Conservation (phyloP, 768 basidiomycete species). For the Psilocybe subaeruginosa region DNA sequence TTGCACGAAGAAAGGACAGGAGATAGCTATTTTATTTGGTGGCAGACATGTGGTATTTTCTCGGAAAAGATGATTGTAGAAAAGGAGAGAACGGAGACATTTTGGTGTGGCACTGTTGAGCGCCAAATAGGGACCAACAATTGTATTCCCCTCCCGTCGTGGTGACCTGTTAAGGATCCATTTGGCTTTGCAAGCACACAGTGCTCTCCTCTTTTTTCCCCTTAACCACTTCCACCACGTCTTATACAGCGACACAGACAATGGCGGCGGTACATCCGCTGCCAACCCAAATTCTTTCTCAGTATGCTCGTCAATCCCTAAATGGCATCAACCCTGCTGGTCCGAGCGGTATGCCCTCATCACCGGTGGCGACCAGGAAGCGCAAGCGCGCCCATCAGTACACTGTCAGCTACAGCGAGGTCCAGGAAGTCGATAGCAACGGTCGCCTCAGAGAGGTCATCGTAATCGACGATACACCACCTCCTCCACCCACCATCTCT, state of each 20-base stretch:
- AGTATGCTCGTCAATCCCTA: slow-evolving; percentile 67
- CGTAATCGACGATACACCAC: slow-evolving; percentile 91
- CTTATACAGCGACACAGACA: slow-evolving; percentile 48
- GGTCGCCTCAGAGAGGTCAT: slow-evolving; percentile 85
- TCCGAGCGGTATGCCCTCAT: slow-evolving; percentile 72
- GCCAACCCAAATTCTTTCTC: slow-evolving; percentile 61
- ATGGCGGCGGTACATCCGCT: slow-evolving; percentile 78
- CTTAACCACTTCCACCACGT: slow-evolving; percentile 50
- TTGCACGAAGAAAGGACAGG: background rate
- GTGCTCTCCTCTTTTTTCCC: slow-evolving; percentile 28
- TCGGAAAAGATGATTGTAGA: background rate
- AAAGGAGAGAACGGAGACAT: slow-evolving; percentile 12
- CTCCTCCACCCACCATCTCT: slow-evolving; percentile 78
- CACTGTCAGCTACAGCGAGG: slow-evolving; percentile 86
- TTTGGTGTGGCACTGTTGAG: slow-evolving; percentile 27
- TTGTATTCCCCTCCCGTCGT: slow-evolving; percentile 33
- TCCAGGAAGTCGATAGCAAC: slow-evolving; percentile 81
- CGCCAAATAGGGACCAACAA: slow-evolving; percentile 37
- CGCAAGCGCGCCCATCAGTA: slow-evolving; percentile 82
- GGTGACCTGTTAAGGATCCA: slow-evolving; percentile 42
- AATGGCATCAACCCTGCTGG: slow-evolving; percentile 43
- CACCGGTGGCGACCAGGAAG: slow-evolving; percentile 75
- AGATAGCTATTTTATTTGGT: background rate
- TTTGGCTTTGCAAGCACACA: slow-evolving; percentile 43
- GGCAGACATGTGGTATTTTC: background rate